Evolutionary conservation across 73 alveolate species (phyloP).

Genomic region (Tetrahymena malaccensis): DNA sequence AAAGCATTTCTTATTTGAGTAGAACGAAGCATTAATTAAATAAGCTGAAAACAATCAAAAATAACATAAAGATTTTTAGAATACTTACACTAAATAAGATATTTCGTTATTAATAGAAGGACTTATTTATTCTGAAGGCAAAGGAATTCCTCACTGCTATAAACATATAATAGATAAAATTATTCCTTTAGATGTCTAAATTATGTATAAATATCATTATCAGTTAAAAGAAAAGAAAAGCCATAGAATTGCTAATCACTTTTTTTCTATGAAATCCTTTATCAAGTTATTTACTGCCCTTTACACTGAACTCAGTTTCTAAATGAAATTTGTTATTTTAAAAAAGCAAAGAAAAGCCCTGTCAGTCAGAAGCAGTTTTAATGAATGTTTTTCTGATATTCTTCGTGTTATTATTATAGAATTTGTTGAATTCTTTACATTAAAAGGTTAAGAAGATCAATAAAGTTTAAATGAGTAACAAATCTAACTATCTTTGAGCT

Average conservation of each 20-base stretch:
- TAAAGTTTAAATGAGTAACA: not conserved
- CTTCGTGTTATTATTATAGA: not conserved
- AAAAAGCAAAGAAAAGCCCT: not conserved
- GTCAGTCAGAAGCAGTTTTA: not conserved
- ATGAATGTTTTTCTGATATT: not conserved
- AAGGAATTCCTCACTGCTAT: not conserved
- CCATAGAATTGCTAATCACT: not conserved
- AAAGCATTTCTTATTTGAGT: not conserved
- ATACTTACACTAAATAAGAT: not conserved
- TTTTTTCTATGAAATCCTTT: not conserved
- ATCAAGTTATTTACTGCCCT: not conserved
- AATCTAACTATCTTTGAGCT: not conserved
- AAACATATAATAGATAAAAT: not conserved
- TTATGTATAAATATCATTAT: not conserved
- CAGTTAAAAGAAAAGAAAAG: not conserved
- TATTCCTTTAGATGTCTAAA: not conserved
- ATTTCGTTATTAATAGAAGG: not conserved
- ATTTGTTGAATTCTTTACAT: not conserved
- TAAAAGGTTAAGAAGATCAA: not conserved
- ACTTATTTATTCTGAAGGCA: not conserved
- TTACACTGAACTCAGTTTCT: not conserved
- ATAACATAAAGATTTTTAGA: not conserved
- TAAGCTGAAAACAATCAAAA: not conserved
- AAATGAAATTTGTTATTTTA: not conserved
- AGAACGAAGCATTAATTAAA: not conserved